phyloP scores from a whole-genome alignment of 2,329 filamentous ascomycete genomes.

The Microthyrium microscopicum region DNA sequence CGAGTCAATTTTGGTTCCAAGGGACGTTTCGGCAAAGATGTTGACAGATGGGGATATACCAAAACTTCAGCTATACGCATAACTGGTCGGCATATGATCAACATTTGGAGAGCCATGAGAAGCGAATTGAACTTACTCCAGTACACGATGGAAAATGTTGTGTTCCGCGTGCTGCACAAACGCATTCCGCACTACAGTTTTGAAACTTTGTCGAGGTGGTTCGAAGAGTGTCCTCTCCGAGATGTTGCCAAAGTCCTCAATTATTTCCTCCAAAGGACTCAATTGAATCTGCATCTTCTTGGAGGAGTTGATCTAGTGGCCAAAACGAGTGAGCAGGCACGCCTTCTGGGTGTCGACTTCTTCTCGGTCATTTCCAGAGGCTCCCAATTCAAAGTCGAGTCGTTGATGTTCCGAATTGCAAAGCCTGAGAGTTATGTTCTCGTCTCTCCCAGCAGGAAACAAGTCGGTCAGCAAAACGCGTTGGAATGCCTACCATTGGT shows the following conservation, averaged over 20 bases:
- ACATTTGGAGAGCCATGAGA: slow-evolving; percentile 92
- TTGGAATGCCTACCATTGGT: slow-evolving; percentile 87
- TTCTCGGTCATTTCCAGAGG: slow-evolving; percentile 90
- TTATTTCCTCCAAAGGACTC: slow-evolving; percentile 60
- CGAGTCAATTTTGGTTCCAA: slow-evolving; percentile 72
- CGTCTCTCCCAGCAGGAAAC: slow-evolving; percentile 75
- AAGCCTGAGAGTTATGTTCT: slow-evolving; percentile 92
- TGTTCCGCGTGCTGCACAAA: slow-evolving; percentile 74
- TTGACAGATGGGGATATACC: slow-evolving; percentile 84
- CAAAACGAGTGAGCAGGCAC: slow-evolving; percentile 84
- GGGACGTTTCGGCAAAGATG: slow-evolving; percentile 70
- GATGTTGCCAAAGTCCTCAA: slow-evolving; percentile 60
- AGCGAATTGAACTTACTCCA: slow-evolving; percentile 82
- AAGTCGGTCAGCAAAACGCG: slow-evolving; percentile 87
- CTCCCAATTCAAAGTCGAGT: slow-evolving; percentile 97
- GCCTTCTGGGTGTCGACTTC: slow-evolving; percentile 86
- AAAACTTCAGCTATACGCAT: slow-evolving; percentile 82
- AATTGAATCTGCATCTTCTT: slow-evolving; percentile 76
- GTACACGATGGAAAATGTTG: slow-evolving; percentile 93
- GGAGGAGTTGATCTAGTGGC: slow-evolving; percentile 79
- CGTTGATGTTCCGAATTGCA: slow-evolving; percentile 94
- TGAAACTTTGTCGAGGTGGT: slow-evolving; percentile 68
- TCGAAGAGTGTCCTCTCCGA: slow-evolving; percentile 47
- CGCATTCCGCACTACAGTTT: slow-evolving; percentile 79
- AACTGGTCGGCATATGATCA: slow-evolving; percentile 92